These are phyloP conservation scores for Ophiostoma triangulosporum DNA, from an alignment of 2,329 filamentous ascomycete genomes.

Conservation along the genomic window DNA sequence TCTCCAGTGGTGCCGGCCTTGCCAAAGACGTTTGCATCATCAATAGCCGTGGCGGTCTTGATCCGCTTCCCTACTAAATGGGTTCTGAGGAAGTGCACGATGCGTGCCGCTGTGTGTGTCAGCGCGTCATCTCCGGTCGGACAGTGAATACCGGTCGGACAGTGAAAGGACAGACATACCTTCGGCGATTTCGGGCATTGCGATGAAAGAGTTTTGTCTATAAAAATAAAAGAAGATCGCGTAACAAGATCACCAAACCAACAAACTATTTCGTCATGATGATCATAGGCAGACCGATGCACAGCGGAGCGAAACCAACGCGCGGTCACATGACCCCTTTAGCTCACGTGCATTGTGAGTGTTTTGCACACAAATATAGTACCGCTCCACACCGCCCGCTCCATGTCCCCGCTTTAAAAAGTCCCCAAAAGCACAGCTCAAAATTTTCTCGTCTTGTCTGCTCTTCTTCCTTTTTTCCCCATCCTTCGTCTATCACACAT, in stretches of 20 bases:
- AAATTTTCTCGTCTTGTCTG: slow-evolving; percentile 10
- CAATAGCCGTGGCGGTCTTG: slow-evolving; percentile 51
- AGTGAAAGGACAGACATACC: slow-evolving; percentile 19
- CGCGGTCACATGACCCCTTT: slow-evolving; percentile 21
- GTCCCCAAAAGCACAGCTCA: slow-evolving; percentile 10
- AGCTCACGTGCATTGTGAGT: neutral
- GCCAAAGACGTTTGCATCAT: slow-evolving; percentile 79
- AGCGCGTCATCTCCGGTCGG: neutral
- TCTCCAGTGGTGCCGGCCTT: slow-evolving; percentile 72
- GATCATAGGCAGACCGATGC: too few relatives aligned
- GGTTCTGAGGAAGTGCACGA: slow-evolving; percentile 72
- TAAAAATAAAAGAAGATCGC: too few relatives aligned
- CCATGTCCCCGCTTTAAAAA: slow-evolving; percentile 3
- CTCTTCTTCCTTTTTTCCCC: slow-evolving; percentile 7
- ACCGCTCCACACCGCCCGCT: slow-evolving; percentile 9
- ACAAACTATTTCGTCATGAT: too few relatives aligned
- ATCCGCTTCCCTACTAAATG: slow-evolving; percentile 78
- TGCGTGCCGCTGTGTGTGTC: slow-evolving; percentile 39
- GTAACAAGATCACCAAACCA: too few relatives aligned
- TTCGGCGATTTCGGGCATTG: slow-evolving; percentile 52
- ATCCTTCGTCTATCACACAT: neutral
- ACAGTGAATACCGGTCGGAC: too few relatives aligned
- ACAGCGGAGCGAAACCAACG: slow-evolving; percentile 16
- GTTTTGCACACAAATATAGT: slow-evolving; percentile 9
- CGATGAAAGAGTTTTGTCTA: too few relatives aligned